Conservation (phyloP, 768 basidiomycete species). For the Suillus occidentalis region DNA sequence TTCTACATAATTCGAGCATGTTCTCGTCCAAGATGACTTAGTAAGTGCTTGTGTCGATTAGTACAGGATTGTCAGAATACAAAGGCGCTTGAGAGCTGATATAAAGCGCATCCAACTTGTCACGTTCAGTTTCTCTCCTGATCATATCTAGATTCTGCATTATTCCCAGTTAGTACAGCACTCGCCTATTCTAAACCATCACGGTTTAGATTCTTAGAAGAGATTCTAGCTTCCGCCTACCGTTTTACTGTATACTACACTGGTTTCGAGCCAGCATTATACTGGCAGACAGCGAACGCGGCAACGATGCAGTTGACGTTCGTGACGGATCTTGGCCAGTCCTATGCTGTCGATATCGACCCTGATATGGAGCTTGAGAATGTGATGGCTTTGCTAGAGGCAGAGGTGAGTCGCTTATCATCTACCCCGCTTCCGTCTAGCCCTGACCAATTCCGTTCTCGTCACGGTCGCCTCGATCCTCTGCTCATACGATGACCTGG, state of each 20-base stretch:
- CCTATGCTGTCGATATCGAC: conserved; percentile 79
- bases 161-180: not conserved
- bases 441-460: not conserved
- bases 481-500: not conserved
- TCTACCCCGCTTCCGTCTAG: conserved; percentile 1
- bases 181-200: not conserved
- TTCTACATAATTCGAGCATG: conserved; percentile 2
- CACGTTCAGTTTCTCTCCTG: not conserved
- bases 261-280: not conserved
- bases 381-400: conserved; percentile 91
- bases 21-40: not conserved
- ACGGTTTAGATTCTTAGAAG: too few species aligned
- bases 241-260: not conserved
- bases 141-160: not conserved
- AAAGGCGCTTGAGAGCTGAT: conserved; percentile 2
- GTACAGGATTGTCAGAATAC: conserved; percentile 1
- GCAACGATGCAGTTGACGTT: conserved; percentile 69
- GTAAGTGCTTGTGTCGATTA: not conserved
- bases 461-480: not conserved
- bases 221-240: not conserved
- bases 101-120: not conserved
- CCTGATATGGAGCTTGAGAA: conserved; percentile 89
- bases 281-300: not conserved
- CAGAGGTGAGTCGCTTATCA: conserved; percentile 65
- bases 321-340: conserved; percentile 62